Base-by-base conservation (phyloP, 163 green algal genomes). In the Trebouxia gelatinosa region DNA sequence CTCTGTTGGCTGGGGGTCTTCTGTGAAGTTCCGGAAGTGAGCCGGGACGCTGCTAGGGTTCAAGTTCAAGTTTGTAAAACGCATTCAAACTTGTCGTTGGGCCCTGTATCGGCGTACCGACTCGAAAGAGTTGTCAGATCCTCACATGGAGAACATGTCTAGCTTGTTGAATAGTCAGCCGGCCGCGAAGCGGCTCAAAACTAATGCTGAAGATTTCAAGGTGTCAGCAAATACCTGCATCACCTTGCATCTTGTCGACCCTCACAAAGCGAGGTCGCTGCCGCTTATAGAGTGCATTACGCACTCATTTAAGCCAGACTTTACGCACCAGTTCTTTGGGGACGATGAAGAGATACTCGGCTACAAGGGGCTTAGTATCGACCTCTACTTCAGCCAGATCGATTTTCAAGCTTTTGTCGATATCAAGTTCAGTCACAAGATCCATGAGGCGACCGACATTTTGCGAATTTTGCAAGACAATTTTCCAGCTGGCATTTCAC, bases 311-410 rank as follows among this genome's bases (percentile, higher is more conserved):
- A 70, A 79, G n/a, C 88, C 88, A 7, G 83, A 88, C 28, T 87
- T 88, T 59, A 85, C 75, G 9, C 86, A 92, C 59, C 88, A 91
- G 77, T 37, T 93, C 29, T 94, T 93, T 75, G 85, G 87, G 2
- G 83, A 92, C 19, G 80, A 91, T 9, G 88, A 94, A 82, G 61
- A 82, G 64, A 85, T 92, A 6, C 70, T 82, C 57, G 88, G 89
- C 5, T 90, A 88, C 75, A 72, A 79, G 28, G 84, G 70, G 31
- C 78, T 89, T 6, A 28, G 19, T 32, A 77, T 91, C 5, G 76
- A 89, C 35, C 57, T 92, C 3, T 88, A 72, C 29, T 50, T 92
- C 39, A 82, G 83, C 11, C 70, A 81, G 40, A 23, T 68, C 43
- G 64, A 84, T 76, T 37, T 74, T 37, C 77, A 86, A 76, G 57